These are phyloP conservation scores for Pseudisothecium myosuroides DNA, from an alignment of 225 moss, liverwort and hornwort genomes.

Conservation along the genomic window DNA sequence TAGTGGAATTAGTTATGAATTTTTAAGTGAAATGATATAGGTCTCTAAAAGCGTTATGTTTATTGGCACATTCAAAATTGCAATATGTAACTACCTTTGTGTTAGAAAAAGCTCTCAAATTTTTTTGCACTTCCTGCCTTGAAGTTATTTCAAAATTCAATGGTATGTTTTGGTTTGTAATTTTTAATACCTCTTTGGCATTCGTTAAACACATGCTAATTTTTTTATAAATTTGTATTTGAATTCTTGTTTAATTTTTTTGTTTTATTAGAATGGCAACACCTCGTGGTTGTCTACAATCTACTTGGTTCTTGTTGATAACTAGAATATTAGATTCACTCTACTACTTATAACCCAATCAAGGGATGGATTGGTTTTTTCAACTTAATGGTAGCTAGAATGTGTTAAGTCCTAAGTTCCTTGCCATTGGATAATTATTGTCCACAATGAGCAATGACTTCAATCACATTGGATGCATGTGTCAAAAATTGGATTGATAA, in stretches of 20 bases:
- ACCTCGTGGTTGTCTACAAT: background rate
- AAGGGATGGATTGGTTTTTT: background rate
- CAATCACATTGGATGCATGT: background rate
- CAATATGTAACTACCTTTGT: background rate
- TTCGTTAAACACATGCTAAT: fast-evolving
- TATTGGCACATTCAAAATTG: background rate
- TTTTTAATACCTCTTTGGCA: background rate
- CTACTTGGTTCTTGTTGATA: background rate
- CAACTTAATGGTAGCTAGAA: background rate
- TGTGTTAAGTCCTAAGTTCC: background rate
- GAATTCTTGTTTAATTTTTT: background rate
- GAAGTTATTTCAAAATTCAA: background rate
- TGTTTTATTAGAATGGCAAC: background rate
- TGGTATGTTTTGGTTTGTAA: background rate
- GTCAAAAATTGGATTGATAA: background rate
- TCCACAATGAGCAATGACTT: background rate
- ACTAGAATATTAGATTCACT: background rate
- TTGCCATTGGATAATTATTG: background rate
- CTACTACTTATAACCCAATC: background rate
- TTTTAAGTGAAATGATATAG: background rate
- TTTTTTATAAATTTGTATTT: background rate
- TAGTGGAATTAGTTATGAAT: background rate
- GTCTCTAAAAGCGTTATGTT: background rate
- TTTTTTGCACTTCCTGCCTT: background rate
- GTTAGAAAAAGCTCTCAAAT: no score